Percentiles rank a stretch among this genome's conserved stretches.
phyloP scores from a whole-genome alignment of 2,329 filamentous ascomycete genomes.

The Cercospora sp. region DNA sequence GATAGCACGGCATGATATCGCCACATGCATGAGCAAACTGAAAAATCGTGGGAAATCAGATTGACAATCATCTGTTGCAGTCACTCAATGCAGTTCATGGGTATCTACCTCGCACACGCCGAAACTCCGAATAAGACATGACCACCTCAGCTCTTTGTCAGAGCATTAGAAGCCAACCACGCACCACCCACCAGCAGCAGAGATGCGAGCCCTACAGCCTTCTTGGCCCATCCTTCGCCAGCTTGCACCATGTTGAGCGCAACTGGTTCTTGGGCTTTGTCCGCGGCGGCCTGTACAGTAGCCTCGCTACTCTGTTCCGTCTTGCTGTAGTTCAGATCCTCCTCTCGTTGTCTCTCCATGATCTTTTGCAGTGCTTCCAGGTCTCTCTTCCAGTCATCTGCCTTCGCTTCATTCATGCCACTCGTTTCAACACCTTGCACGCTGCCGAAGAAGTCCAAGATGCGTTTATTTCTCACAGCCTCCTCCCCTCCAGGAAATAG shows the following conservation, averaged over 20 bases:
- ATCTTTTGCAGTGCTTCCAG: conserved; percentile 68
- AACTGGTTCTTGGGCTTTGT: conserved; percentile 1
- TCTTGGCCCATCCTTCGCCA: conserved; percentile 45
- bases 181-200: conserved; percentile 43
- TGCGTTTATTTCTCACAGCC: conserved; percentile 72
- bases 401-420: conserved; percentile 48
- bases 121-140: not conserved
- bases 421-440: conserved; percentile 90
- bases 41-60: not conserved
- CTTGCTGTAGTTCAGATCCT: conserved; percentile 17
- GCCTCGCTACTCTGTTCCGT: conserved; percentile 14
- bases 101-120: conserved; percentile 9
- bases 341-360: conserved; percentile 54
- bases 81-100: conserved; percentile 1
- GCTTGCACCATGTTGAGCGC: conserved; percentile 38
- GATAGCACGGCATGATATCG: not conserved
- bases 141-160: conserved; percentile 15
- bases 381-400: conserved; percentile 62
- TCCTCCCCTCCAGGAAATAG: conserved; percentile 84
- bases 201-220: conserved; percentile 43
- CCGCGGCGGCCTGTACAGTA: conserved; percentile 11
- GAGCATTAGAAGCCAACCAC: conserved; percentile 41
- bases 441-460: conserved; percentile 98
- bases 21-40: not conserved
- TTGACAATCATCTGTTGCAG: not conserved